phyloP scores from a whole-genome alignment of 164 flowering plant species.

The Magnolia kwangsiensis region DNA sequence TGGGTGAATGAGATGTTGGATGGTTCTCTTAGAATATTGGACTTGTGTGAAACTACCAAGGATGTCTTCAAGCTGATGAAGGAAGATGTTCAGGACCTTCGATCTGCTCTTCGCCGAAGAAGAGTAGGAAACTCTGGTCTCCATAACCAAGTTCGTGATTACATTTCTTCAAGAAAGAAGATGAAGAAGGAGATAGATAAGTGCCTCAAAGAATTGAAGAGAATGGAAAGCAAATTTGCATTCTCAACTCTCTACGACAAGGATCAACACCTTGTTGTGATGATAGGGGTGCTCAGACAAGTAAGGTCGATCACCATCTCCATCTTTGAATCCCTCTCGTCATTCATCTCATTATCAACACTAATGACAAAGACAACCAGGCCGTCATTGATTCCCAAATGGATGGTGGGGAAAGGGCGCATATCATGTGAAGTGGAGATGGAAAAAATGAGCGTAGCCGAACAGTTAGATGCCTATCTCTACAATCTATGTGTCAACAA shows the following conservation, averaged over 20 bases:
- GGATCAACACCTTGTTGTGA: slow-evolving; percentile 3
- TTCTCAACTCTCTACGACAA: not conserved
- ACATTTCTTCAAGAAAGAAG: slow-evolving; percentile 29
- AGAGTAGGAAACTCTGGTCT: slow-evolving; percentile 14
- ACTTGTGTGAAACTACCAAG: slow-evolving; percentile 28
- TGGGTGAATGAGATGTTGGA: slow-evolving; percentile 28
- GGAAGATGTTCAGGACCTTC: slow-evolving; percentile 27
- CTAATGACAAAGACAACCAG: slow-evolving; percentile 26
- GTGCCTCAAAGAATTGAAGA: slow-evolving; percentile 26
- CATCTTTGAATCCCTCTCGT: slow-evolving; percentile 31
- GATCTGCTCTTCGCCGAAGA: slow-evolving; percentile 27
- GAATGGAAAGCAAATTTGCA: slow-evolving; percentile 6
- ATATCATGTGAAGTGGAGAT: slow-evolving; percentile 13
- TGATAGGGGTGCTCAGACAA: slow-evolving; percentile 32
- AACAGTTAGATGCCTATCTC: slow-evolving; percentile 25
- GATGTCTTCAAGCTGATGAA: slow-evolving; percentile 28
- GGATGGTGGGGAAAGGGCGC: slow-evolving; percentile 3
- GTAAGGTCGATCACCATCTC: slow-evolving; percentile 23
- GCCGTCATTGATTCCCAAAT: slow-evolving; percentile 27
- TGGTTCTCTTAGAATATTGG: slow-evolving; percentile 37
- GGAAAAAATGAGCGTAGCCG: slow-evolving; percentile 28
- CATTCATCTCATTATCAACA: slow-evolving; percentile 25
- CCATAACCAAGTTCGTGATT: slow-evolving; percentile 13
- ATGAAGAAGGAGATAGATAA: slow-evolving; percentile 28
- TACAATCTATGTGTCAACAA: slow-evolving; percentile 8